These are phyloP conservation scores for Hermanozyma aechmeae DNA, from an alignment of 805 yeast species.

Conservation along the genomic window DNA sequence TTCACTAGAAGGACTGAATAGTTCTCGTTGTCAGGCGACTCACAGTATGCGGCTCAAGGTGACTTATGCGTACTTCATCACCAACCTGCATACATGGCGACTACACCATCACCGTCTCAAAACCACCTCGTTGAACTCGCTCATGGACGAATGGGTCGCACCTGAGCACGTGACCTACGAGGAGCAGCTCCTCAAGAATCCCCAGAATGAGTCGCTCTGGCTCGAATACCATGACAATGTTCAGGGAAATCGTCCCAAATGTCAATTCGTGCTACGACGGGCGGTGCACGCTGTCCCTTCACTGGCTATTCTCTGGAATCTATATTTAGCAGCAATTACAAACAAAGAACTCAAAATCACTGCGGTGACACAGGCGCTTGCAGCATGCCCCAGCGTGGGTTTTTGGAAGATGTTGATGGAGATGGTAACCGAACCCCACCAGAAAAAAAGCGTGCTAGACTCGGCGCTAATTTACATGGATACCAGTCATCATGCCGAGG, in stretches of 20 bases:
- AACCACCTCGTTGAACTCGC: no score
- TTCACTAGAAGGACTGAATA: no score
- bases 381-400: no score
- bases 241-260: constrained; percentile 2
- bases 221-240: constrained; percentile 8
- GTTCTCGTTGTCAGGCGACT: no score
- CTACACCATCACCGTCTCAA: no score
- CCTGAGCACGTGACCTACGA: constrained; percentile 6
- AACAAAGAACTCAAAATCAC: no score
- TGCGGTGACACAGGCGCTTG: no score
- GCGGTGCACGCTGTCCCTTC: constrained; percentile 10
- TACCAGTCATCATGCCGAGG: background rate
- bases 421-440: background rate
- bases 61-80: no score
- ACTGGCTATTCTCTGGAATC: constrained; percentile 9
- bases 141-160: background rate
- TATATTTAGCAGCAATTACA: no score
- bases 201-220: constrained; percentile 8
- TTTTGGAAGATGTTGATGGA: no score
- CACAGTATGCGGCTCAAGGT: no score
- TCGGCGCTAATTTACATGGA: background rate
- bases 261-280: constrained; percentile 7
- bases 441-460: background rate
- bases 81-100: no score
- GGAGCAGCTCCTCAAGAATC: constrained; percentile 3